Evolutionary conservation across 331 rosid genomes (phyloP).

Genomic region (Acacia pycnantha): DNA sequence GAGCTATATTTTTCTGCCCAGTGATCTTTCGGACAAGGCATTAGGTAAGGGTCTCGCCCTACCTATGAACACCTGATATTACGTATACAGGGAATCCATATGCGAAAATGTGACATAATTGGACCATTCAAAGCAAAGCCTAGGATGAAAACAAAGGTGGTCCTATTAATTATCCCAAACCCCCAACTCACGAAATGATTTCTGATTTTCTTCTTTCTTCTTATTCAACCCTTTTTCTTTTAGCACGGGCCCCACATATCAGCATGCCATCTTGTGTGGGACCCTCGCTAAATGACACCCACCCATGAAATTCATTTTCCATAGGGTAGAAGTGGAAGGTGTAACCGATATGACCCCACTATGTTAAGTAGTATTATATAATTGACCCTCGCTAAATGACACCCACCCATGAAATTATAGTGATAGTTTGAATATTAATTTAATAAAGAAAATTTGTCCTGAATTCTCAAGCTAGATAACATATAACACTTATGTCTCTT

Average conservation of each 20-base stretch:
- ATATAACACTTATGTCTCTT: no score
- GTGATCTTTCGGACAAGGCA: no score
- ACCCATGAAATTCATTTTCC: constrained; percentile 32
- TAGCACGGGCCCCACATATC: constrained; percentile 41
- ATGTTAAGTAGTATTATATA: not conserved
- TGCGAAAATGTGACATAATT: constrained; percentile 22
- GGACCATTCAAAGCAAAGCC: constrained; percentile 44
- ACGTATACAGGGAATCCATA: not conserved
- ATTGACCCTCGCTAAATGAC: not conserved
- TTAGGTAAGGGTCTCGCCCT: no score
- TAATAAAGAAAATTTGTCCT: no score
- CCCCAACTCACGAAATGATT: constrained; percentile 39
- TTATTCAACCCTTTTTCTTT: constrained; percentile 32
- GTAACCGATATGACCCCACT: constrained; percentile 38
- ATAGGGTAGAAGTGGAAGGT: constrained; percentile 37
- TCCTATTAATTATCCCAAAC: constrained; percentile 36
- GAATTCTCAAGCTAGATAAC: no score
- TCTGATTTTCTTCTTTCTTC: constrained; percentile 15
- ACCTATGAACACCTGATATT: no score
- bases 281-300: constrained; percentile 32
- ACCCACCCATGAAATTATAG: not conserved
- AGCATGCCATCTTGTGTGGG: constrained; percentile 60
- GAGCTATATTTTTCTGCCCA: no score
- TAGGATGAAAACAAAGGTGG: constrained; percentile 28
- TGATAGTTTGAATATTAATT: not conserved